These are phyloP conservation scores for Panicum hallii DNA, from an alignment of 202 grass and related monocot species.

Conservation along the genomic window DNA sequence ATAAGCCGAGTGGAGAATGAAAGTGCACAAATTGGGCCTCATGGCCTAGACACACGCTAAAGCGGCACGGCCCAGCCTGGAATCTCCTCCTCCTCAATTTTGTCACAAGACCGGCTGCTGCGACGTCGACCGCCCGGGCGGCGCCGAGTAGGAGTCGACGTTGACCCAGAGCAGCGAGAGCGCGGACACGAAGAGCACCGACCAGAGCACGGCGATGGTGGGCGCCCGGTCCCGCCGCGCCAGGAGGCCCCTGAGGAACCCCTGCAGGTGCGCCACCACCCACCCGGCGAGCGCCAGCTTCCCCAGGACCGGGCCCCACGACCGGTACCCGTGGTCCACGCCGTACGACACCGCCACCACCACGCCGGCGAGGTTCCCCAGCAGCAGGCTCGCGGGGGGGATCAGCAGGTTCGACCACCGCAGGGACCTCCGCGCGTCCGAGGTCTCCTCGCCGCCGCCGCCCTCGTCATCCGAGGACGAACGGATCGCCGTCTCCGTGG, in stretches of 20 bases:
- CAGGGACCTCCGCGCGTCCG: not conserved
- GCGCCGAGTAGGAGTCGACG: conserved; percentile 37
- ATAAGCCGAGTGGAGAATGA: too few relatives aligned
- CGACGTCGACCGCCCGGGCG: not conserved
- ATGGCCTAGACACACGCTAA: not conserved
- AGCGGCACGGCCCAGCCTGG: not conserved
- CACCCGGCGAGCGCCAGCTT: conserved; percentile 47
- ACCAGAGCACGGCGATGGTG: conserved; percentile 54
- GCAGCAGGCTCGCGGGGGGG: conserved; percentile 36
- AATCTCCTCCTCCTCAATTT: not conserved
- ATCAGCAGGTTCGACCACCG: conserved; percentile 49
- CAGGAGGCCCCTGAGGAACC: conserved; percentile 46
- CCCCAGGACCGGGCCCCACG: conserved; percentile 36
- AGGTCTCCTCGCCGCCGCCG: not conserved
- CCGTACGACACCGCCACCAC: conserved; percentile 53
- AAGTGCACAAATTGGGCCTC: not conserved
- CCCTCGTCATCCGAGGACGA: not conserved
- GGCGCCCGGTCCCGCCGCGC: conserved; percentile 39
- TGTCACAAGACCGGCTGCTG: conserved; percentile 27
- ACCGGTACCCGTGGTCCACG: conserved; percentile 52
- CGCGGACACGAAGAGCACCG: conserved; percentile 50
- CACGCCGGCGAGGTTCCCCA: conserved; percentile 50
- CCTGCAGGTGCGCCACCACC: conserved; percentile 60
- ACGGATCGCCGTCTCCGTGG: not conserved
- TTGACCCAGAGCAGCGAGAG: conserved; percentile 53